Percentiles rank a stretch among this genome's conserved stretches.
Evolutionary conservation across 345 rosid genomes (phyloP).

Genomic region (Cochlearia excelsa): DNA sequence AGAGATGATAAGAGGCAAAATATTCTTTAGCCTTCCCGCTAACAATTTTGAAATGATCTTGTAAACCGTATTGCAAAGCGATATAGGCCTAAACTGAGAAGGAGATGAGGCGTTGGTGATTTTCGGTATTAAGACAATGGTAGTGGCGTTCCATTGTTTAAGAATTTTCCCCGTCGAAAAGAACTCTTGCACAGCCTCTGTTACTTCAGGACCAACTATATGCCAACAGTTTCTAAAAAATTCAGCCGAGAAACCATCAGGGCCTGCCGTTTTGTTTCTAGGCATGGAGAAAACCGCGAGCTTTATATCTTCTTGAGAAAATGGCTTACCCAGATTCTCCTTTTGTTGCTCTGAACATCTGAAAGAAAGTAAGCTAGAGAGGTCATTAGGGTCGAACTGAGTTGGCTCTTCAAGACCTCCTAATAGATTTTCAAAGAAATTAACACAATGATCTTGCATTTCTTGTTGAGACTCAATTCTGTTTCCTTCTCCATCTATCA

Average conservation of each 20-base stretch:
- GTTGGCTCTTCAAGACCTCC: no score
- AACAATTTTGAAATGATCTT: background rate
- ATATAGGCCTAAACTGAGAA: background rate
- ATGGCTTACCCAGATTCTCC: no score
- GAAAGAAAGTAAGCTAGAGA: no score
- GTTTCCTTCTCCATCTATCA: no score
- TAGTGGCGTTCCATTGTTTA: background rate
- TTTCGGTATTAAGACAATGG: background rate
- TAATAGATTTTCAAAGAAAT: no score
- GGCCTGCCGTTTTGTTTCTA: background rate
- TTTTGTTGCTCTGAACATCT: no score
- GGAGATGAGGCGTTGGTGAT: background rate
- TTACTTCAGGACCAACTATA: background rate
- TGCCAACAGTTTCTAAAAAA: background rate
- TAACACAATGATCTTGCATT: no score
- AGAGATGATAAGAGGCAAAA: accelerated
- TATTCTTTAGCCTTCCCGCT: background rate
- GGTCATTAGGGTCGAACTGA: no score
- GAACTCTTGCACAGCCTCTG: background rate
- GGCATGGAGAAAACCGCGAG: background rate
- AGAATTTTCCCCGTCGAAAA: background rate
- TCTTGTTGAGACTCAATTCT: no score
- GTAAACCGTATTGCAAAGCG: background rate
- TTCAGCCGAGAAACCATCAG: background rate
- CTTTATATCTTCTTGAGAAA: background rate